phyloP scores from a whole-genome alignment of 306 rosid species.

The Vachellia pachyceras region DNA sequence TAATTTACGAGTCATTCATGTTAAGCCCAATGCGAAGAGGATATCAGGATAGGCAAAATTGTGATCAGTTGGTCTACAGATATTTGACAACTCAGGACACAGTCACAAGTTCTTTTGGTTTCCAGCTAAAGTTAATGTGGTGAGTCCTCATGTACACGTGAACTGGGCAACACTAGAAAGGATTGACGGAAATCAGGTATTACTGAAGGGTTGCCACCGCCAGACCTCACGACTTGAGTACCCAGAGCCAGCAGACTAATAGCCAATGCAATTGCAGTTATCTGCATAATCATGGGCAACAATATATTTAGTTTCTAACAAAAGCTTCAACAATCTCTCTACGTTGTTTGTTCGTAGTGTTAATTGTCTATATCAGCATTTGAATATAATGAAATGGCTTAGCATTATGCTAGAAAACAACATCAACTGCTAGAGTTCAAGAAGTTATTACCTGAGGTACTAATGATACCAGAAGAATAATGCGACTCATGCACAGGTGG shows the following conservation, averaged over 20 bases:
- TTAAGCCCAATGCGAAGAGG: no score
- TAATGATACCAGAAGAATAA: slow-evolving; percentile 45
- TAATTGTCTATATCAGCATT: background rate
- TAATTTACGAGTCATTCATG: background rate
- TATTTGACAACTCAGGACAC: background rate
- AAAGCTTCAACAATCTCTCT: background rate
- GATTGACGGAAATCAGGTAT: slow-evolving; percentile 47
- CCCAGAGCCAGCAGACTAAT: slow-evolving; percentile 43
- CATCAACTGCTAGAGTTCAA: background rate
- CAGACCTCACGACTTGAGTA: slow-evolving; percentile 27
- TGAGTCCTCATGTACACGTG: slow-evolving; percentile 8
- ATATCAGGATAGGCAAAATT: background rate
- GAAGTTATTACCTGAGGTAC: slow-evolving; percentile 53
- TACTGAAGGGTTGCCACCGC: slow-evolving; percentile 21
- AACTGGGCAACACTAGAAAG: slow-evolving; percentile 43
- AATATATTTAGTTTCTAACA: background rate
- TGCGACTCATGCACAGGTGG: slow-evolving; percentile 49
- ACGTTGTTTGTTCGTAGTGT: background rate
- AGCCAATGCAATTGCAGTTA: slow-evolving; percentile 40
- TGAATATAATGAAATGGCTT: background rate
- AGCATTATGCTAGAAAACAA: background rate
- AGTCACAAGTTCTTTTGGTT: background rate
- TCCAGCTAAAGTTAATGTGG: background rate
- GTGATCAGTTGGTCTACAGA: background rate
- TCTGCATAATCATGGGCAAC: slow-evolving; percentile 39